Conservation (phyloP, 306 rosid genomes). For the Acacia acuminata region DNA sequence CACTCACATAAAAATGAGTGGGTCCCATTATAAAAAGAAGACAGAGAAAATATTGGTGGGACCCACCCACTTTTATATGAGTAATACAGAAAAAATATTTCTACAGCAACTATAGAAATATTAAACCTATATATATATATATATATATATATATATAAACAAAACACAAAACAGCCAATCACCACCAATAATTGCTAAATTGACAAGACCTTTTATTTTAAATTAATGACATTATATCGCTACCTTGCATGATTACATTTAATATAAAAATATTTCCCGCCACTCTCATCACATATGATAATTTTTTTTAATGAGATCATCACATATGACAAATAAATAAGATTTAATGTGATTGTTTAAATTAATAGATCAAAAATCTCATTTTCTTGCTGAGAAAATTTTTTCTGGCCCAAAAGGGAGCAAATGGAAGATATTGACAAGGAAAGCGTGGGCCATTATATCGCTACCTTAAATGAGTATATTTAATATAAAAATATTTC, state of each 20-base stretch:
- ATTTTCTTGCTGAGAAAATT: neutral
- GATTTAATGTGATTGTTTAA: neutral
- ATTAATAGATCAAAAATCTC: neutral
- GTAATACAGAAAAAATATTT: too few species aligned
- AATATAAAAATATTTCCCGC: neutral
- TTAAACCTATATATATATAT: too few species aligned
- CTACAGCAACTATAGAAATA: too few species aligned
- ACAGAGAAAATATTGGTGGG: too few species aligned
- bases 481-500: neutral
- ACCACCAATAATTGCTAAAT: neutral
- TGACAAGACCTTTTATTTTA: neutral
- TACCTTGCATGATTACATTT: neutral
- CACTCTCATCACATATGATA: neutral
- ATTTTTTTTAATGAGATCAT: neutral
- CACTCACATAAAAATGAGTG: too few species aligned
- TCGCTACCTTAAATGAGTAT: neutral
- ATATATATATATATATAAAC: too few species aligned
- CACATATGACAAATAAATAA: neutral
- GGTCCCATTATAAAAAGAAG: too few species aligned
- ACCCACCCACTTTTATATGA: too few species aligned
- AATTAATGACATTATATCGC: neutral
- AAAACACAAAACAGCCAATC: neutral
- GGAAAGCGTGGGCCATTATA: neutral
- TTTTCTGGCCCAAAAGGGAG: neutral
- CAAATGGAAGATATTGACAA: neutral